A percentile compares a stretch with the other conserved stretches of the same genome.
Evolutionary conservation across 805 yeast species (phyloP).

Genomic region (Kluyveromyces lactis): DNA sequence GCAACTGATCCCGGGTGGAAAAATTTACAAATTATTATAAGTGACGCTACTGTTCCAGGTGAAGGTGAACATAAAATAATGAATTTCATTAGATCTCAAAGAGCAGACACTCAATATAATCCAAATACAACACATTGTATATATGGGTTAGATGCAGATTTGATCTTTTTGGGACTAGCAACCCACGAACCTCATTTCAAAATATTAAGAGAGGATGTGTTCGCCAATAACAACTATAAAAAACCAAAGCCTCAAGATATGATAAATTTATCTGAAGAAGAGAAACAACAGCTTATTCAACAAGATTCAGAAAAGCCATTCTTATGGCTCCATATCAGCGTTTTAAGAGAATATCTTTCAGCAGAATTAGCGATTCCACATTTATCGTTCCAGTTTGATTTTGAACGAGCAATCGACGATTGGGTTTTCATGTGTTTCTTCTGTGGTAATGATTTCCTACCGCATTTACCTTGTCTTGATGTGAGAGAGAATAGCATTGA

Average conservation of each 20-base stretch:
- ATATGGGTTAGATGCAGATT: conserved; percentile 96
- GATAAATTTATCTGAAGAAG: conserved; percentile 53
- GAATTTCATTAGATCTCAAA: conserved; percentile 88
- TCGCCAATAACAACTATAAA: conserved; percentile 57
- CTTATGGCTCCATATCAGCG: conserved; percentile 85
- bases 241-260: conserved; percentile 18
- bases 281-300: conserved; percentile 30
- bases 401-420: conserved; percentile 95
- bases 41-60: conserved; percentile 97
- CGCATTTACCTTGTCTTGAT: conserved; percentile 89
- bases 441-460: conserved; percentile 96
- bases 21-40: conserved; percentile 75
- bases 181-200: conserved; percentile 97
- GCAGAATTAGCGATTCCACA: conserved; percentile 70
- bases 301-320: conserved; percentile 62
- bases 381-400: conserved; percentile 65
- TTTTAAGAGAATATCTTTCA: conserved; percentile 79
- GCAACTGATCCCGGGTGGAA: conserved; percentile 92
- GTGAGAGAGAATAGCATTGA: conserved; percentile 94
- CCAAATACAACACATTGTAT: conserved; percentile 95
- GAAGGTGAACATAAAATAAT: conserved; percentile 99
- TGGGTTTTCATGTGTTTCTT: conserved; percentile 99
- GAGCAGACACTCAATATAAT: conserved; percentile 77
- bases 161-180: conserved; percentile 90
- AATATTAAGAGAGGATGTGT: conserved; percentile 92